These are phyloP conservation scores for Arctium lappa DNA, from an alignment of 129 eudicot species.

Conservation along the genomic window DNA sequence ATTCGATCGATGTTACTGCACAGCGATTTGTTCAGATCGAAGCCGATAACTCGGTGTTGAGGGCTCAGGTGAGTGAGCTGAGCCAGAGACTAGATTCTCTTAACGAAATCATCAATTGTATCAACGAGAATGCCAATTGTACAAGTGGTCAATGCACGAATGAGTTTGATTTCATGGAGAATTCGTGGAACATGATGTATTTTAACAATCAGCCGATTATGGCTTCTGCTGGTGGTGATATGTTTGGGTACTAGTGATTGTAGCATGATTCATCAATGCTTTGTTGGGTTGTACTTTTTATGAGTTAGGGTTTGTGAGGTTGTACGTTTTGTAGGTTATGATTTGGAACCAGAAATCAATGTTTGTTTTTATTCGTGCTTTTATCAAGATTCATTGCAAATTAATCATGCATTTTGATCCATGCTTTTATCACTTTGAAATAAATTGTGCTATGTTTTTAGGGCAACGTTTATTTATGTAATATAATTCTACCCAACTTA, in stretches of 20 bases:
- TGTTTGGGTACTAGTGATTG: constrained; percentile 47
- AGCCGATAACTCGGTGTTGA: constrained; percentile 73
- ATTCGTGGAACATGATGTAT: constrained; percentile 62
- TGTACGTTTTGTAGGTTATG: constrained; percentile 5
- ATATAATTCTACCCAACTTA: not conserved
- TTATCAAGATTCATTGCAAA: not conserved
- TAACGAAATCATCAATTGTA: constrained; percentile 45
- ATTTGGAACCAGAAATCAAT: not conserved
- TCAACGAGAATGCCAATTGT: constrained; percentile 31
- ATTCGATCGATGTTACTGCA: constrained; percentile 36
- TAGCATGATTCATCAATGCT: not conserved
- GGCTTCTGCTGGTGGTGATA: constrained; percentile 63
- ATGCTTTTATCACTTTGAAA: not conserved
- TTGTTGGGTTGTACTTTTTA: constrained; percentile 15
- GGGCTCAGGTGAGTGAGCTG: constrained; percentile 73
- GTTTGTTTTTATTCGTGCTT: not conserved
- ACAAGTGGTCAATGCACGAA: constrained; percentile 11
- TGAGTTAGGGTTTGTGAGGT: constrained; percentile 6
- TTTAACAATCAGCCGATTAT: constrained; percentile 68
- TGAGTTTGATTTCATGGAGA: constrained; percentile 33
- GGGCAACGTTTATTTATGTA: not conserved
- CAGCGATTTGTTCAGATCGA: constrained; percentile 52
- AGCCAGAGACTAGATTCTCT: constrained; percentile 73
- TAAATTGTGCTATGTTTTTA: not conserved
- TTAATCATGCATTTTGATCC: not conserved